Evolutionary conservation across 345 rosid species (phyloP).

Genomic region (Melaleuca quinquenervia): DNA sequence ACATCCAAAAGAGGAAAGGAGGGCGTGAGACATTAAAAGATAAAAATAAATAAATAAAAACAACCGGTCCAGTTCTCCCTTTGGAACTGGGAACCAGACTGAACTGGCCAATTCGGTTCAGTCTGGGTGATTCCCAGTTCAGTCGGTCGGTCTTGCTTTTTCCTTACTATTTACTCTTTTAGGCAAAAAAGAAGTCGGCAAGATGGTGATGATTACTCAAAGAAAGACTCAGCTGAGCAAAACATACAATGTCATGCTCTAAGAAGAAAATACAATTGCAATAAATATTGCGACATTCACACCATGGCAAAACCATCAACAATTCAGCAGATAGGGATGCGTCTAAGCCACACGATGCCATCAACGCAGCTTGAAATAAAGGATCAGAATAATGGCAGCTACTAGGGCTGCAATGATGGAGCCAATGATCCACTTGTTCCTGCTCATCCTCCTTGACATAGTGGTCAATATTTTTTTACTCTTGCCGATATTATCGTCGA

Average conservation of each 20-base stretch:
- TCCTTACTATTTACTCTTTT: neutral
- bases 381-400: conserved; percentile 24
- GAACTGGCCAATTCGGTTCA: too few species aligned
- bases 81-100: too few species aligned
- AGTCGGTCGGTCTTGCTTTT: too few species aligned
- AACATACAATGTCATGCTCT: neutral
- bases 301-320: neutral
- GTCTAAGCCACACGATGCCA: neutral
- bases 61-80: too few species aligned
- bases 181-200: neutral
- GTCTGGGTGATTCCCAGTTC: too few species aligned
- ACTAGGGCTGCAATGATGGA: conserved; percentile 20
- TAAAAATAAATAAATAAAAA: too few species aligned
- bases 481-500: conserved; percentile 42
- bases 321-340: neutral
- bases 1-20: too few species aligned
- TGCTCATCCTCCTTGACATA: conserved; percentile 47
- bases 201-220: neutral
- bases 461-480: conserved; percentile 44
- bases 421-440: conserved; percentile 45
- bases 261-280: neutral
- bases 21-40: too few species aligned
- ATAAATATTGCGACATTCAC: neutral
- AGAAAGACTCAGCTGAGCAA: neutral
- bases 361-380: conserved; percentile 34